Evolutionary conservation across 371 early-diverging fungal species (phyloP), one percentile per base, ranked within the genome.

Genomic region (Rhizomucor miehei): DNA sequence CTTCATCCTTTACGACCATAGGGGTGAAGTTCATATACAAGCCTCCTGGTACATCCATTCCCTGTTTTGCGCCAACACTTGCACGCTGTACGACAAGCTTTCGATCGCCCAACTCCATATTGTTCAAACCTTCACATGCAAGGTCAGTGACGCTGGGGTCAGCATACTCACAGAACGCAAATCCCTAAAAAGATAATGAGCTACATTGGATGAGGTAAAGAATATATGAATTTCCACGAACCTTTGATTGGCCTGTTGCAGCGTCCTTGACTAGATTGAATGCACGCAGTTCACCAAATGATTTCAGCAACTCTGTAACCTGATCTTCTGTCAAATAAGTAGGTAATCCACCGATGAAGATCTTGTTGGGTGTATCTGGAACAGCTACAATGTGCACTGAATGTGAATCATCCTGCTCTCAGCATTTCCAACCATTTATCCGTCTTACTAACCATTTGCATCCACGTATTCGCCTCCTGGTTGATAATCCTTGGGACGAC

Each of bases 21-120:
- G 62, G 58, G 29, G 57, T 38, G 34, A 51, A 48, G 17, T 38
- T 37, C 13, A 52, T 38, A 16, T 51, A 19, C 5, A 37, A 29
- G 41, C 52, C 54, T n/a, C 45, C 46, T 2, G 50, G 56, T 16
- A 50, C 51, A 46, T 44, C 53, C 21, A 47, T 20, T 34, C 48
- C 58, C 72, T 80, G 59, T 34, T 84, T 84, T 3, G 90, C 82
- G 19, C 95, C 94, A 12, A 93, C 85, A 50, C 89, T 90, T 10
- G 98, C 98, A 19, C 95, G 80, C 72, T 97, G 97, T 11, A 97
- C 97, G 40, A 98, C 85, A n/a, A 98, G 69, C 57, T 89, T 90
- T 36, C 88, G 86, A 62, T 97, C 99, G 51, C 95, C 95, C 3
- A 98, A 67, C 63, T 95, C 93, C 91, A 98, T 91, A 40, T 92